These are phyloP conservation scores for Aleurites moluccanus DNA, from an alignment of 441 rosid genomes.

Conservation along the genomic window DNA sequence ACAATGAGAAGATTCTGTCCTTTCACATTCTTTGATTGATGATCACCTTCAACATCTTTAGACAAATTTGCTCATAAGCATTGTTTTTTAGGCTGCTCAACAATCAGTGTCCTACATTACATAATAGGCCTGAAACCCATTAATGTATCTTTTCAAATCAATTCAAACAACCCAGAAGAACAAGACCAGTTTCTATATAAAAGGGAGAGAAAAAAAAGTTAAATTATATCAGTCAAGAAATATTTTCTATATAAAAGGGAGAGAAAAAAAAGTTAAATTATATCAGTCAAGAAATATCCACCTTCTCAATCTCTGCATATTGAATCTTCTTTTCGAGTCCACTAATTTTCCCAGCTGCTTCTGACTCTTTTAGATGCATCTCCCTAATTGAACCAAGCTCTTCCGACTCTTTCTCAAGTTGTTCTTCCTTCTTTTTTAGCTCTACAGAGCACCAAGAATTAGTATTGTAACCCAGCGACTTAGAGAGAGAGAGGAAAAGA, in stretches of 20 bases:
- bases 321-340: slow-evolving; percentile 97
- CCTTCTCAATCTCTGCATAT: slow-evolving; percentile 98
- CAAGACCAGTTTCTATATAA: neutral
- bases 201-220: neutral
- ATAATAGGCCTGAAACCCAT: neutral
- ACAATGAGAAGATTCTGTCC: neutral
- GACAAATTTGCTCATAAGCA: neutral
- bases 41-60: neutral
- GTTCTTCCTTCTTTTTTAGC: slow-evolving; percentile 73
- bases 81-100: neutral
- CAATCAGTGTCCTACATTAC: neutral
- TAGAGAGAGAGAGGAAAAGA: slow-evolving; percentile 14
- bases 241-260: neutral
- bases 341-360: slow-evolving; percentile 90
- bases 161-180: neutral
- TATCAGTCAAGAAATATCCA: slow-evolving; percentile 20
- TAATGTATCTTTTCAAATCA: neutral
- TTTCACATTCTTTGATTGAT: neutral
- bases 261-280: neutral
- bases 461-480: slow-evolving; percentile 14
- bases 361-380: slow-evolving; percentile 94
- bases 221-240: neutral
- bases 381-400: slow-evolving; percentile 94
- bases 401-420: slow-evolving; percentile 75
- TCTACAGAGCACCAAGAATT: slow-evolving; percentile 47